Base-by-base conservation (phyloP, 2,329 filamentous ascomycete genomes). In the Botryotinia convoluta region DNA sequence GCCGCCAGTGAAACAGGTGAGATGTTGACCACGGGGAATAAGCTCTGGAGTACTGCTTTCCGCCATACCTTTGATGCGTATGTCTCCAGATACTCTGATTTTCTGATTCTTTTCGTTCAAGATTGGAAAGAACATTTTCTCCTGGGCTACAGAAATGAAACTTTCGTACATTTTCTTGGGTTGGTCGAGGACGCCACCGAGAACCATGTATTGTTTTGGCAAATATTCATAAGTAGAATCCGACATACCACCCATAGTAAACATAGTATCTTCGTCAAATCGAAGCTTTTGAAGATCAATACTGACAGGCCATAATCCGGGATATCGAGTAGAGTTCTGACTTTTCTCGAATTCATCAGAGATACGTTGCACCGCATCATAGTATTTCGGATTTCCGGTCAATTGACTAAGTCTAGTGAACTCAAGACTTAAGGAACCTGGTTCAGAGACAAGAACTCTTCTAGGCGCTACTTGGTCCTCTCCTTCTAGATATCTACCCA, bases 1-100 rank as follows among this genome's bases (percentile, higher is more conserved):
- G 22, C 91, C 92, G 6, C 92, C 92, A 4, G 88, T 85, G 79
- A 93, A 95, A 81, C 92, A 95, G 1, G 88, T 87, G 1, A 94
- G 84, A 81, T 94, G 92, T 77, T 93, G 88, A 5, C 86, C 82
- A 22, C 78, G 84, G 57, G 79, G 75, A 80, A 75, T 78, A 26
- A 77, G 74, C 7, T 69, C 57, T 10, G 93, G 91, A 73, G 57
- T 14, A 32, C 65, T 51, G 6, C 72, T 74, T 91, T 86, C 26
- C 84, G 81, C 64, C 3, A 32, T 37, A 4, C 68, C 68, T 14
- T 59, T 35, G 18, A 82, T 77, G 26, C 80, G 78, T 14, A 83
- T 82, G 64, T 85, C 83, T 16, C 87, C 87, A 3, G 87, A 84
- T 65, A 89, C 84, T 20, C 87, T 80, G 9, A 89, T 83, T 45